Evolutionary conservation across 495 filamentous ascomycete genomes (phyloP).

Genomic region (Aspergillus olivimuriae): DNA sequence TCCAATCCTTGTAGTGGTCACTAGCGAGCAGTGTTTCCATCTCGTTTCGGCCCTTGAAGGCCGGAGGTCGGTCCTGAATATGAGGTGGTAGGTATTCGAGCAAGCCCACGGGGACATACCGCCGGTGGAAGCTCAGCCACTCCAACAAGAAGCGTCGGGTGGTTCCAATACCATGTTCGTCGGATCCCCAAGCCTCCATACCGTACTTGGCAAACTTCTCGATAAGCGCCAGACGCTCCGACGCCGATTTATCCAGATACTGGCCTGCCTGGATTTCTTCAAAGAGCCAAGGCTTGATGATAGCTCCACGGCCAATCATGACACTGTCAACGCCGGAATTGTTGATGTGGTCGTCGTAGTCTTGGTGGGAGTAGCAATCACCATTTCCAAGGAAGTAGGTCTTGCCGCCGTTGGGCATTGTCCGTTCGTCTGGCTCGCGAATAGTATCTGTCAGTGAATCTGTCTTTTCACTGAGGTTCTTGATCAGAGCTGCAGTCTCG

Average conservation of each 20-base stretch:
- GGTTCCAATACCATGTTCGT: slow-evolving; percentile 84
- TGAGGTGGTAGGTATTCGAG: slow-evolving; percentile 80
- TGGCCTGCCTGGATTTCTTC: slow-evolving; percentile 90
- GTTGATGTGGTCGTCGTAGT: slow-evolving; percentile 74
- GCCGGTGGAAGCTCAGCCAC: slow-evolving; percentile 85
- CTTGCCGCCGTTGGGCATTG: slow-evolving; percentile 52
- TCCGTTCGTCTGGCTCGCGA: slow-evolving; percentile 62
- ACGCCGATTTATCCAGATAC: slow-evolving; percentile 88
- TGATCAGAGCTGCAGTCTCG: slow-evolving; percentile 78
- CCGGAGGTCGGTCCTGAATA: slow-evolving; percentile 81
- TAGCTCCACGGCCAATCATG: slow-evolving; percentile 86
- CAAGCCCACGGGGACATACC: slow-evolving; percentile 86
- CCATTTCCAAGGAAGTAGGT: slow-evolving; percentile 95
- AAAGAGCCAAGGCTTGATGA: slow-evolving; percentile 97
- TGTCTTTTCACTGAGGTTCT: slow-evolving; percentile 60
- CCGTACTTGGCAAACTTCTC: slow-evolving; percentile 87
- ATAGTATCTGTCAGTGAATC: slow-evolving; percentile 66
- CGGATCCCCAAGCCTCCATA: slow-evolving; percentile 87
- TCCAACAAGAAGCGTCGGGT: slow-evolving; percentile 89
- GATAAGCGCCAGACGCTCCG: slow-evolving; percentile 77
- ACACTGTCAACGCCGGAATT: slow-evolving; percentile 75
- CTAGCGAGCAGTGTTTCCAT: slow-evolving; percentile 86
- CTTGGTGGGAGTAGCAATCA: slow-evolving; percentile 86
- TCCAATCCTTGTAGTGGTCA: slow-evolving; percentile 91
- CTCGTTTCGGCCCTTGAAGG: slow-evolving; percentile 76